Evolutionary conservation across 331 rosid species (phyloP).

Genomic region (Malus hybrid): DNA sequence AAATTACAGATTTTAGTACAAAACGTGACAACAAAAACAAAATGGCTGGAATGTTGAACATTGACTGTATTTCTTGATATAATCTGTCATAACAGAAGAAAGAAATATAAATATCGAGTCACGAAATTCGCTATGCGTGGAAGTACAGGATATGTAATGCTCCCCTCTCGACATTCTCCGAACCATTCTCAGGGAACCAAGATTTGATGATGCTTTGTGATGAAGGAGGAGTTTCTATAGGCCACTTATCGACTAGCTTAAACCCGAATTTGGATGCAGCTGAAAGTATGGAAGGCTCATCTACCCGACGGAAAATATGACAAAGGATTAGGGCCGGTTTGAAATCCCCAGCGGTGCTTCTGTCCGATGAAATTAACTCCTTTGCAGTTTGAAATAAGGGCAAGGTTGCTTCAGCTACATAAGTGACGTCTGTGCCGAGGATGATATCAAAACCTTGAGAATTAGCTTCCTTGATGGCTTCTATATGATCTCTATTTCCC

Average conservation of each 20-base stretch:
- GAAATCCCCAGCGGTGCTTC: constrained; percentile 11
- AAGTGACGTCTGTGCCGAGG: constrained; percentile 73
- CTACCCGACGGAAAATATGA: constrained; percentile 62
- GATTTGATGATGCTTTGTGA: constrained; percentile 36
- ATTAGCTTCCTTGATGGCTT: constrained; percentile 45
- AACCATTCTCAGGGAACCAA: constrained; percentile 50
- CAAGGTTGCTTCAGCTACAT: constrained; percentile 49
- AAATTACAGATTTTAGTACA: neutral
- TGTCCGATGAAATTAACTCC: constrained; percentile 43
- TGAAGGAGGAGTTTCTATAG: constrained; percentile 23
- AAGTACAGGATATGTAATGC: constrained; percentile 68
- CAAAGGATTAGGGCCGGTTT: constrained; percentile 53
- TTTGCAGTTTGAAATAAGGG: constrained; percentile 69
- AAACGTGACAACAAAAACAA: neutral
- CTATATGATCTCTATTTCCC: constrained; percentile 54
- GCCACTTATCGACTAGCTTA: constrained; percentile 64
- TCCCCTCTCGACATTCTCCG: constrained; percentile 38
- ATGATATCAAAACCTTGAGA: constrained; percentile 56
- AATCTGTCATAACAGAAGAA: neutral
- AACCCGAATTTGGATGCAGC: constrained; percentile 51
- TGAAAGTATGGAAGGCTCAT: constrained; percentile 57
- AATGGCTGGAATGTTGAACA: neutral
- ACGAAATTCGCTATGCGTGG: constrained; percentile 12
- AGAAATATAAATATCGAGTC: neutral
- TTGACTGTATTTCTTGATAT: neutral